phyloP scores from a whole-genome alignment of 176 grass and related monocot genomes.

The Elaeis guineensis region DNA sequence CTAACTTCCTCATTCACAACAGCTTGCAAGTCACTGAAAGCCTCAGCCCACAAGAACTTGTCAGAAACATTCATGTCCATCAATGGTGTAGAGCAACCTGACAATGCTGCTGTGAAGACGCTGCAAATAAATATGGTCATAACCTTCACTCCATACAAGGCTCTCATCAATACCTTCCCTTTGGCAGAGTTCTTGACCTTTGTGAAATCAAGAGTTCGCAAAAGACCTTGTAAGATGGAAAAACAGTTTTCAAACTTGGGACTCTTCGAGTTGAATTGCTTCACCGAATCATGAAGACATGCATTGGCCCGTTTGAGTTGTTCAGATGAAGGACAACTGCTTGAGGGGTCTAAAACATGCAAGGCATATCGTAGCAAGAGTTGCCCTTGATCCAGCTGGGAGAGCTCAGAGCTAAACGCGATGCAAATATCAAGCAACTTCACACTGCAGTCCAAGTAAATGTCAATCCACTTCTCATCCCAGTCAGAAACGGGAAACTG shows the following conservation, averaged over 20 bases:
- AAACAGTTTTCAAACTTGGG: constrained; percentile 51
- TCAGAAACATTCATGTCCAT: constrained; percentile 51
- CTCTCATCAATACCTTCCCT: constrained; percentile 59
- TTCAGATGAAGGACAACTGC: constrained; percentile 23
- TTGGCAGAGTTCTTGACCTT: constrained; percentile 76
- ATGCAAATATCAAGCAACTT: constrained; percentile 83
- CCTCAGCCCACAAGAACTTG: constrained; percentile 59
- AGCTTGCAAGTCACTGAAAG: constrained; percentile 49
- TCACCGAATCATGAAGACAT: constrained; percentile 51
- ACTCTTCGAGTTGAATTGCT: constrained; percentile 17
- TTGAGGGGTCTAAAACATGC: constrained; percentile 34
- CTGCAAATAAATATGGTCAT: constrained; percentile 54
- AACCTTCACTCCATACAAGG: constrained; percentile 65
- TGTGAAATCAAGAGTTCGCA: constrained; percentile 41
- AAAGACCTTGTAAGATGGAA: constrained; percentile 39
- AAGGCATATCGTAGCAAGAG: constrained; percentile 56
- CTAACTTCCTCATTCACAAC: constrained; percentile 39
- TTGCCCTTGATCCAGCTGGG: constrained; percentile 70
- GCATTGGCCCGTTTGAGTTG: constrained; percentile 41
- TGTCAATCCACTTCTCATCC: constrained; percentile 92
- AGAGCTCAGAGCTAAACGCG: constrained; percentile 59
- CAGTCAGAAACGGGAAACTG: constrained; percentile 76
- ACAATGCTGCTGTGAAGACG: constrained; percentile 40
- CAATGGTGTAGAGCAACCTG: constrained; percentile 35
- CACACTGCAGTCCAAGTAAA: constrained; percentile 72